Conservation (phyloP, 345 rosid species). For the Euphorbia lathyris region DNA sequence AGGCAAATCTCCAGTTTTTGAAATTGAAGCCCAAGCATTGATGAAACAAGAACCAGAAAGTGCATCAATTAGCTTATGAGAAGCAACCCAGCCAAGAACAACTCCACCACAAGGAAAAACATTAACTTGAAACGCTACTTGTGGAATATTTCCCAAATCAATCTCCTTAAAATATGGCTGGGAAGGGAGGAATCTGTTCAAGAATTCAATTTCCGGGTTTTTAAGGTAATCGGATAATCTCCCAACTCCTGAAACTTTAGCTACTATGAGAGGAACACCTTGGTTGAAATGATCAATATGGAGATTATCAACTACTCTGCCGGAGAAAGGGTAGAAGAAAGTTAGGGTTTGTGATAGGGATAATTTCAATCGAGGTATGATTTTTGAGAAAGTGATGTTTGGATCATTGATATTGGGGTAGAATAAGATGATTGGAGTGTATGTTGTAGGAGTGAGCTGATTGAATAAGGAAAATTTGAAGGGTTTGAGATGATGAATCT, state of each 20-base stretch:
- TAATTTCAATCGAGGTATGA: slow-evolving; percentile 5
- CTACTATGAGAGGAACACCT: slow-evolving; percentile 20
- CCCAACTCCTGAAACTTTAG: background rate
- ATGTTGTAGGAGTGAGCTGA: slow-evolving; percentile 28
- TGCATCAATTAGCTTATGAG: slow-evolving; percentile 25
- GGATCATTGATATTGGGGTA: background rate
- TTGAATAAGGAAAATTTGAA: slow-evolving; percentile 13
- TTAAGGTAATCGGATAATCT: slow-evolving; percentile 19
- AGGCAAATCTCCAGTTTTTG: background rate
- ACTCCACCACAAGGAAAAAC: slow-evolving; percentile 21
- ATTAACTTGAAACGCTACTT: slow-evolving; percentile 4
- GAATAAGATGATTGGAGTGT: slow-evolving; percentile 20
- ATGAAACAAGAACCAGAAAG: background rate
- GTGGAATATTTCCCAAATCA: slow-evolving; percentile 4
- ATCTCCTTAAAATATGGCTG: slow-evolving; percentile 13
- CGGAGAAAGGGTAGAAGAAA: slow-evolving; percentile 21
- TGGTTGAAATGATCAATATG: slow-evolving; percentile 16
- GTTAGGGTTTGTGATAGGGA: slow-evolving; percentile 20
- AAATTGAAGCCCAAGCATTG: slow-evolving; percentile 16
- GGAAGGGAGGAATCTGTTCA: slow-evolving; percentile 19
- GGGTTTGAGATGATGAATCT: slow-evolving; percentile 9
- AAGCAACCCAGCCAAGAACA: background rate
- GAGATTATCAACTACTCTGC: slow-evolving; percentile 16
- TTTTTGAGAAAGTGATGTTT: background rate
- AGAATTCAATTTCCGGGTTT: slow-evolving; percentile 4